Evolutionary conservation across 2,329 filamentous ascomycete species (phyloP).

Genomic region (Xylaria sp.): DNA sequence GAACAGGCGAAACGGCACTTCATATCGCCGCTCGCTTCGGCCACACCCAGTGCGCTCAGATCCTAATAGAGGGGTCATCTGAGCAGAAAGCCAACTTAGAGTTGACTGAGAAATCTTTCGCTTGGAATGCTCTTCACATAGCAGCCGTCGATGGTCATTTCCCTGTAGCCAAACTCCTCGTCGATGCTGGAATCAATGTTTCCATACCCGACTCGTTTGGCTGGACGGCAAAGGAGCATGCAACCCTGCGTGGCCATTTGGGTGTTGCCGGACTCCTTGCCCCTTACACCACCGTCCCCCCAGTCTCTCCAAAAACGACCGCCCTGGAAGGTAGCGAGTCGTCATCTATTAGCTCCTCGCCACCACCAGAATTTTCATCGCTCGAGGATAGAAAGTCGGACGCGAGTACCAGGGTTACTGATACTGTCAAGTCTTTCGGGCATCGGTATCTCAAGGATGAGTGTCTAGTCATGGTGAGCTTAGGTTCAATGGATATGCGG

Average conservation of each 20-base stretch:
- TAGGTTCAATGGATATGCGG: conserved; percentile 94
- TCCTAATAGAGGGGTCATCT: conserved; percentile 76
- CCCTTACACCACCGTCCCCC: conserved; percentile 57
- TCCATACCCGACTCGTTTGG: conserved; percentile 84
- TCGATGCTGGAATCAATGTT: conserved; percentile 81
- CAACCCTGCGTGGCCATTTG: conserved; percentile 88
- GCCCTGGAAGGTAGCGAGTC: conserved; percentile 48
- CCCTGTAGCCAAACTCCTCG: conserved; percentile 77
- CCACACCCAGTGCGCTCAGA: conserved; percentile 80
- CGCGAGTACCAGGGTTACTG: conserved; percentile 64
- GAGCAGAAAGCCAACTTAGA: conserved; percentile 81
- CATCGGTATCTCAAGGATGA: conserved; percentile 93
- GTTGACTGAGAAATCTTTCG: conserved; percentile 82
- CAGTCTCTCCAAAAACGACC: conserved; percentile 40
- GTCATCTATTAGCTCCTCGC: conserved; percentile 49
- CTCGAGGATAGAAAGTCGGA: conserved; percentile 69
- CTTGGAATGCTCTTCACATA: conserved; percentile 96
- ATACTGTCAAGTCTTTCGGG: conserved; percentile 94
- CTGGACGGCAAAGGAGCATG: conserved; percentile 95
- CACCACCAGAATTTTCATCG: conserved; percentile 67
- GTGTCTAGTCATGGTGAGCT: conserved; percentile 88
- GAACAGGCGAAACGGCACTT: conserved; percentile 88
- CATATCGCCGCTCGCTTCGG: conserved; percentile 93
- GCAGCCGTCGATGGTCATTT: conserved; percentile 90
- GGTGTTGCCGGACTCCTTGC: conserved; percentile 78